phyloP scores from a whole-genome alignment of 306 rosid species.

The Acacia crassicarpa region DNA sequence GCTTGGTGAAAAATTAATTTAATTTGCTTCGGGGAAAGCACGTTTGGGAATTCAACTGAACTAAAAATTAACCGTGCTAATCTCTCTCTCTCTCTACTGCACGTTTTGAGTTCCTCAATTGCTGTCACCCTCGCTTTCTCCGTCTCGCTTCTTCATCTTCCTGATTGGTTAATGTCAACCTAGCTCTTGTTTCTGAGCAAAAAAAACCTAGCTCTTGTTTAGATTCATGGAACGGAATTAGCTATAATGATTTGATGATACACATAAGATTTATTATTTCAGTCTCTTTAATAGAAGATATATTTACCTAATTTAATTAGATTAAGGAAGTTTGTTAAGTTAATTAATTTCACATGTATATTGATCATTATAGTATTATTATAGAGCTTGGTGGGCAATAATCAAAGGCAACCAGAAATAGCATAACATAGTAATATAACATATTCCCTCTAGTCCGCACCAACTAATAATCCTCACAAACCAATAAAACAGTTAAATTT shows the following conservation, averaged over 20 bases:
- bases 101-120: background rate
- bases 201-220: background rate
- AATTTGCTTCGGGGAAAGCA: background rate
- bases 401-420: too few relatives aligned
- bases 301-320: too few relatives aligned
- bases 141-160: background rate
- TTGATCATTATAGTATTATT: too few relatives aligned
- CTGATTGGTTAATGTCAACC: background rate
- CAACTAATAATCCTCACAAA: too few relatives aligned
- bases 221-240: background rate
- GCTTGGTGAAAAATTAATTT: background rate
- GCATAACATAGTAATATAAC: too few relatives aligned
- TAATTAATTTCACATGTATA: too few relatives aligned
- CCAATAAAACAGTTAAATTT: too few relatives aligned
- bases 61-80: background rate
- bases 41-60: background rate
- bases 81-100: background rate
- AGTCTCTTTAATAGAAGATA: fast-evolving
- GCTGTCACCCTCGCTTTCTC: background rate
- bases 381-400: too few relatives aligned
- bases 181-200: background rate
- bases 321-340: too few relatives aligned
- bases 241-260: too few relatives aligned
- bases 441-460: too few relatives aligned
- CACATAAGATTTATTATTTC: too few relatives aligned